phyloP scores from a whole-genome alignment of 495 filamentous ascomycete species.

The Hypoxylon crocopeplum region DNA sequence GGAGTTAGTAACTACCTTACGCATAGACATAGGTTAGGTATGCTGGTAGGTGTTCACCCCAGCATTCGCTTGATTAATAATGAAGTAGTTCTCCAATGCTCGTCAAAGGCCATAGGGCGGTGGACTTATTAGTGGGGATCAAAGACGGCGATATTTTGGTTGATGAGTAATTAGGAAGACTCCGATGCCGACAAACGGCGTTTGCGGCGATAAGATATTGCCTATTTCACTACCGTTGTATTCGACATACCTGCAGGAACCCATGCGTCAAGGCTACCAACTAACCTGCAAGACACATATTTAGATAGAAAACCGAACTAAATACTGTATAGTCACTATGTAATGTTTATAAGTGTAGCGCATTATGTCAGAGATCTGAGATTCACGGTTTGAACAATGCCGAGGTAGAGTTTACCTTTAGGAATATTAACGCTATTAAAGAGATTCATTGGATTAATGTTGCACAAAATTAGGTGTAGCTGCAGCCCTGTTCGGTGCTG shows the following conservation, averaged over 20 bases:
- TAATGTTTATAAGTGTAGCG: no score
- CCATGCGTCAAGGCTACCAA: constrained; percentile 2
- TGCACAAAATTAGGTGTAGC: constrained; percentile 1
- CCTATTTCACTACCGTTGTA: constrained; percentile 2
- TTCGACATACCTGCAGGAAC: constrained; percentile 23
- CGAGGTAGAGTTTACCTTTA: no score
- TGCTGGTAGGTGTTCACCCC: no score
- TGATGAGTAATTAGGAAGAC: constrained; percentile 14
- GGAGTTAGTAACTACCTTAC: no score
- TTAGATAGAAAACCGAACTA: background rate
- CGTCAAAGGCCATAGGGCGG: background rate
- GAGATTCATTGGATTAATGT: no score
- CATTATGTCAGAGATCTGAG: no score
- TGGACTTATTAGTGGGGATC: background rate
- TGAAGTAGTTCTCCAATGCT: no score
- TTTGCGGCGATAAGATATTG: constrained; percentile 25
- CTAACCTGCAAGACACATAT: no score
- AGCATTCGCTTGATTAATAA: no score
- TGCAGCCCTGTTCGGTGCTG: constrained; percentile 17
- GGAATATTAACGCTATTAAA: no score
- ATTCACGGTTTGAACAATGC: background rate
- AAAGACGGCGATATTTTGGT: background rate
- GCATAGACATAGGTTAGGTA: no score
- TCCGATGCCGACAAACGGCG: constrained; percentile 16
- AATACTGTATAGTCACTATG: no score